Evolutionary conservation across 441 rosid genomes (phyloP), one percentile per base, ranked within the genome.

Genomic region (Lepidium campestre): DNA sequence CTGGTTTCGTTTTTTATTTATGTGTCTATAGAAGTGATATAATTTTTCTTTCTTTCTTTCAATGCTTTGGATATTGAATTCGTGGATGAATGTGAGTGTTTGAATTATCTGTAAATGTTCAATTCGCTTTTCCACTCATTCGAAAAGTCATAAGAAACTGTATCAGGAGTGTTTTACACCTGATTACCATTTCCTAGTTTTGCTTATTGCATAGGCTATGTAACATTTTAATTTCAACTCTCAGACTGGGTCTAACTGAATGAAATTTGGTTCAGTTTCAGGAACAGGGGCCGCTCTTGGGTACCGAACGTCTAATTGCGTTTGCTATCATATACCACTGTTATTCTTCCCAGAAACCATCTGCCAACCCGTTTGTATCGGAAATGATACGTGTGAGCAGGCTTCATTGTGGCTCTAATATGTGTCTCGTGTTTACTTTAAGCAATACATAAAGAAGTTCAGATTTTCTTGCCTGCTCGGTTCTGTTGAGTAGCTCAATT

Each of bases 281-380:
- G 99, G 95, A 89, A 48, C 81, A 50, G 34, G 66, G 58, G 72
- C 58, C 75, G 52, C 83, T 93, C 55, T 65, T 61, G 49, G 62
- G 83, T 50, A 65, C 85, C 3, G 95, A 89, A 73, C 95, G 96
- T 32, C 63, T 93, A 45, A 79, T 84, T 64, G 90, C 87, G 25
- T 86, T 86, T 73, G 78, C 86, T 68, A 81, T 89, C 75, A 78
- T 93, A 37, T 80, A 79, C 73, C 84, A 79, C 54, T 52, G 84
- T 50, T 90, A 86, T 77, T 85, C 89, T 27, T 79, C 84, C 56
- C 82, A 79, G 34, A 78, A 78, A 25, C 70, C 86, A 25, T 79
- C 95, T 42, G 65, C 67, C 18, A 86, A 86, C 73, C 93, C 97
- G 23, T 93, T 89, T 54, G 46, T 86, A 49, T 71, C 77, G 44